These are phyloP conservation scores for Diophrys appendiculata DNA, from an alignment of 73 alveolate species.

Conservation along the genomic window DNA sequence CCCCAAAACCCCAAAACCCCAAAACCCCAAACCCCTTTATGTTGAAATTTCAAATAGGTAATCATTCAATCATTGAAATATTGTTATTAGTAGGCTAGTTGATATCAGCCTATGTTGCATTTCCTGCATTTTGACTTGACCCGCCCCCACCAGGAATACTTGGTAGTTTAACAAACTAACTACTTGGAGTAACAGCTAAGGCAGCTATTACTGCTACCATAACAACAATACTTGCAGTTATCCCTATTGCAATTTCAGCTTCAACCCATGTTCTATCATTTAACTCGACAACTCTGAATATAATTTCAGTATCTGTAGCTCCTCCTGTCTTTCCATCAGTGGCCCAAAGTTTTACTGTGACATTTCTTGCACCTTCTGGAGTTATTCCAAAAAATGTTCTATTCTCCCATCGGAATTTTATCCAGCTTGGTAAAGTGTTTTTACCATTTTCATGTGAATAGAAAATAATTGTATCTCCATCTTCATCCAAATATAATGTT, in stretches of 20 bases:
- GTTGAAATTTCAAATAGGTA: too few species aligned
- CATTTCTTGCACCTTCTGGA: neutral
- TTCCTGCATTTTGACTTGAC: too few species aligned
- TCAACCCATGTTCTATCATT: neutral
- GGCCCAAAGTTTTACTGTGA: neutral
- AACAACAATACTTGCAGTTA: too few species aligned
- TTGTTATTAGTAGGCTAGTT: too few species aligned
- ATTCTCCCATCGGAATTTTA: neutral
- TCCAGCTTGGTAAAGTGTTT: neutral
- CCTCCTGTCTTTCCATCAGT: neutral
- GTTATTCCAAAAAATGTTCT: neutral
- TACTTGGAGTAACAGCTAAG: too few species aligned
- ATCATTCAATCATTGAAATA: too few species aligned
- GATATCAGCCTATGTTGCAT: too few species aligned
- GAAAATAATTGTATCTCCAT: neutral
- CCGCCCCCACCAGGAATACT: too few species aligned
- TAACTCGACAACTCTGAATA: neutral
- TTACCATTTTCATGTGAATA: neutral
- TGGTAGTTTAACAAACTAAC: too few species aligned
- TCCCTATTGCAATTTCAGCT: neutral
- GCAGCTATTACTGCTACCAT: too few species aligned
- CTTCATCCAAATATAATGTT: neutral
- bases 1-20: too few species aligned
- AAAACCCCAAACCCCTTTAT: too few species aligned
- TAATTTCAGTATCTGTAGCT: neutral